These are phyloP conservation scores for Leucosporidium scottii DNA, from an alignment of 768 basidiomycete genomes.

Conservation along the genomic window DNA sequence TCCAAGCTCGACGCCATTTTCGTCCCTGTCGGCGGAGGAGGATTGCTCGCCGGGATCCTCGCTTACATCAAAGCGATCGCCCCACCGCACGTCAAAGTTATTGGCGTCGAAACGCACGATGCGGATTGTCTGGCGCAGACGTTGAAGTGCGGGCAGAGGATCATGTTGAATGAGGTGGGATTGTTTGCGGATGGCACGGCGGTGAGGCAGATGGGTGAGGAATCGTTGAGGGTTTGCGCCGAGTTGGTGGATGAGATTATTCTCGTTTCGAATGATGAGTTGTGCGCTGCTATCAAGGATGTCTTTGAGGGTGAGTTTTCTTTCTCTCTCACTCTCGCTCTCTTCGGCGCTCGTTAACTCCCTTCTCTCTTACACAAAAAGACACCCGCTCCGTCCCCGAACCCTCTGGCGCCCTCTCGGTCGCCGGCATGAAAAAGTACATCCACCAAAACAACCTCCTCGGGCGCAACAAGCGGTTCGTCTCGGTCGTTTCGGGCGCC, in stretches of 20 bases:
- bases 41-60: slow-evolving; percentile 78
- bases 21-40: slow-evolving; percentile 87
- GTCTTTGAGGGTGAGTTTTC: slow-evolving; percentile 76
- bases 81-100: slow-evolving; percentile 66
- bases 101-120: slow-evolving; percentile 90
- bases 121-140: slow-evolving; percentile 89
- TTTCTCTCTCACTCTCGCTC: neutral
- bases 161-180: slow-evolving; percentile 80
- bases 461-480: slow-evolving; percentile 77
- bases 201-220: slow-evolving; percentile 88
- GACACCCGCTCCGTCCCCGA: slow-evolving; percentile 95
- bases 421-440: slow-evolving; percentile 85
- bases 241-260: slow-evolving; percentile 73
- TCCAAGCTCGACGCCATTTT: slow-evolving; percentile 70
- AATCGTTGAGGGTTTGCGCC: slow-evolving; percentile 87
- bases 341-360: neutral
- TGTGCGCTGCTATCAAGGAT: slow-evolving; percentile 98
- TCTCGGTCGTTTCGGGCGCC: slow-evolving; percentile 86
- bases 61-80: slow-evolving; percentile 92
- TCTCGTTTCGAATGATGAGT: slow-evolving; percentile 85
- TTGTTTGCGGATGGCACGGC: slow-evolving; percentile 97
- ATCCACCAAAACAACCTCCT: slow-evolving; percentile 73
- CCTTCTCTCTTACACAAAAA: slow-evolving; percentile 40
- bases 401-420: slow-evolving; percentile 84
- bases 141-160: slow-evolving; percentile 68